Base-by-base conservation (phyloP, 805 yeast species). In the Ogataea methanolica region DNA sequence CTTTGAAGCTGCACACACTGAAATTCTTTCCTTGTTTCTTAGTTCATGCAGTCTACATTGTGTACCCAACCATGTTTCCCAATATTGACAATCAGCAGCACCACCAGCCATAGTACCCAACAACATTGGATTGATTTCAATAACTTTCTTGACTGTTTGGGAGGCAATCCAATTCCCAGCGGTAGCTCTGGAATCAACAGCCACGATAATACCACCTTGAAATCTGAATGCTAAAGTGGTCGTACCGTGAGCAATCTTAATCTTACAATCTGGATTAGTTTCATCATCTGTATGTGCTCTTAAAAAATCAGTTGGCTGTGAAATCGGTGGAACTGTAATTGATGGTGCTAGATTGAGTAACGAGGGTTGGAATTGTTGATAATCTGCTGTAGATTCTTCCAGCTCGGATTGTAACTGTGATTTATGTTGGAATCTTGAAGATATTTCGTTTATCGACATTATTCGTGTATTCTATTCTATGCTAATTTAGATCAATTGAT, bases 91-190 rank as follows among this genome's bases (percentile, higher is more conserved):
- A 71, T 94, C 99, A 33, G 98, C 98, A 43, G 99, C 99, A 74
- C 98, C 98, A 71, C 99, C 99, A 33, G 99, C 99, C 97, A 94
- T 83, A 19, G 99, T 94, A 55, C 99, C 99, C 59, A 94, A 76
- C 54, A 94, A 71, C 67, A 88, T 86, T 45, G 97, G 97, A 69
- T 94, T 94, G 71, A 94, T 94, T 69, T 92, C 92, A 61, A 94
- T 90, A 47, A 94, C 99, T 70, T 94, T 94, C 70, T 92, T 92
- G 54, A 94, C 99, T 3, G 97, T 90, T 67, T 91, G 97, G 15
- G 97, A 90, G 19, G 97, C 98, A 59, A 94, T 85, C 97, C 97
- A 92, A 61, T 86, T 83, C 41, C 99, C 99, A 2, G 96, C 96
- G 8, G 98, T 87, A 49, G 99, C 99, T 69, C 99, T 82, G 39